phyloP scores from a whole-genome alignment of 1,284 basidiomycete species.

The Moesziomyces sp. region DNA sequence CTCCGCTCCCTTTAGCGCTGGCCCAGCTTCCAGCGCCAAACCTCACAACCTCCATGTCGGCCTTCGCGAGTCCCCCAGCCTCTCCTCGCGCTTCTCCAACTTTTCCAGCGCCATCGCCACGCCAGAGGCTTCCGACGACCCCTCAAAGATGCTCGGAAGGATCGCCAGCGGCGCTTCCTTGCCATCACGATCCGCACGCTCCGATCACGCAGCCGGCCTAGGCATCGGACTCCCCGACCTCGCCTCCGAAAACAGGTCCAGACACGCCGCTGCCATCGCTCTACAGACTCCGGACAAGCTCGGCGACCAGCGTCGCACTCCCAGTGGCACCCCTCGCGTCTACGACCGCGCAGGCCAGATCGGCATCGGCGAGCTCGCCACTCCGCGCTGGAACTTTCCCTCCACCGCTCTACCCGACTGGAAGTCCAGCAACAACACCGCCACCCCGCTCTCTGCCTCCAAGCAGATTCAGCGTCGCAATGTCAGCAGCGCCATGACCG shows the following conservation, averaged over 20 bases:
- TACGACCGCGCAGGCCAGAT: conserved; percentile 86
- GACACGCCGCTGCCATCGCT: neutral
- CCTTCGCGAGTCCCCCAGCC: conserved; percentile 38
- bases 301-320: conserved; percentile 20
- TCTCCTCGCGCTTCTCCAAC: conserved; percentile 53
- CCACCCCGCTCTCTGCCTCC: conserved; percentile 22
- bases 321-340: conserved; percentile 32
- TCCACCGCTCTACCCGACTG: conserved; percentile 25
- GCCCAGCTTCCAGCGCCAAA: conserved; percentile 5
- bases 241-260: conserved; percentile 11
- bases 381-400: conserved; percentile 82
- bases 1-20: conserved; percentile 21
- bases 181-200: conserved; percentile 3
- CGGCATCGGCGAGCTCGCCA: conserved; percentile 94
- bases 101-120: conserved; percentile 52
- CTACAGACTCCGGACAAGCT: conserved; percentile 50
- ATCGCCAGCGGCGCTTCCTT: conserved; percentile 8
- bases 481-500: conserved; percentile 38
- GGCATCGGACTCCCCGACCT: conserved; percentile 51
- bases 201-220: conserved; percentile 24
- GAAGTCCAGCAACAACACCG: conserved; percentile 14
- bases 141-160: conserved; percentile 25
- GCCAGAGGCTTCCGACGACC: conserved; percentile 31
- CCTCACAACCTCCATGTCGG: conserved; percentile 35
- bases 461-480: conserved; percentile 28